A percentile compares a stretch with the other conserved stretches of the same genome.
Conservation (phyloP, 768 basidiomycete species). For the Kwoniella europaea region DNA sequence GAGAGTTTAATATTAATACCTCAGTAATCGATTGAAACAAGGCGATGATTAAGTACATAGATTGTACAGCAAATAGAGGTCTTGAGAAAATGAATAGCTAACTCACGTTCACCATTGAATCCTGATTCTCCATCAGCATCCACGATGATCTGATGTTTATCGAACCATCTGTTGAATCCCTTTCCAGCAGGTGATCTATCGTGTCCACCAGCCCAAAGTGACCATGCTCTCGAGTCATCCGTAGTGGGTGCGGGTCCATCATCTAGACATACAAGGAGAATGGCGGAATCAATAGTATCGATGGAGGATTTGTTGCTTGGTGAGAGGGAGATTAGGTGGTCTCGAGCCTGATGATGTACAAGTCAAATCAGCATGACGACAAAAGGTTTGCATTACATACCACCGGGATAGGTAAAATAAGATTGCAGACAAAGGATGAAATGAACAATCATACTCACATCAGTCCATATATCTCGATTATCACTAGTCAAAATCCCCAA, state of each 20-base stretch:
- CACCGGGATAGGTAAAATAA: background rate
- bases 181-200: constrained; percentile 61
- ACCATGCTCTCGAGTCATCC: constrained; percentile 75
- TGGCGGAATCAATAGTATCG: constrained; percentile 83
- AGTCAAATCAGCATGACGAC: too few relatives aligned
- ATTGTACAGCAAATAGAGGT: too few relatives aligned
- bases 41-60: background rate
- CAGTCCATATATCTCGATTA: constrained; percentile 87
- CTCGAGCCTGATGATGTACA: constrained; percentile 63
- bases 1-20: background rate
- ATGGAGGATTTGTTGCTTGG: constrained; percentile 71
- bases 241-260: constrained; percentile 74
- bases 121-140: constrained; percentile 94
- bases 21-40: background rate
- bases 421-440: too few relatives aligned
- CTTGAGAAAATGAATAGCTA: too few relatives aligned
- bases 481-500: constrained; percentile 85
- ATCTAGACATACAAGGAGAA: constrained; percentile 85
- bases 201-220: constrained; percentile 73
- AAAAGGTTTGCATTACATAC: too few relatives aligned
- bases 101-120: constrained; percentile 85
- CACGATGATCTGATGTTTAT: constrained; percentile 95
- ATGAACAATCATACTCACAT: constrained; percentile 61
- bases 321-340: constrained; percentile 69
- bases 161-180: constrained; percentile 89